Evolutionary conservation across 2,329 filamentous ascomycete genomes (phyloP), one percentile per base, ranked within the genome.

Genomic region (Paracoccidioides brasiliensis): DNA sequence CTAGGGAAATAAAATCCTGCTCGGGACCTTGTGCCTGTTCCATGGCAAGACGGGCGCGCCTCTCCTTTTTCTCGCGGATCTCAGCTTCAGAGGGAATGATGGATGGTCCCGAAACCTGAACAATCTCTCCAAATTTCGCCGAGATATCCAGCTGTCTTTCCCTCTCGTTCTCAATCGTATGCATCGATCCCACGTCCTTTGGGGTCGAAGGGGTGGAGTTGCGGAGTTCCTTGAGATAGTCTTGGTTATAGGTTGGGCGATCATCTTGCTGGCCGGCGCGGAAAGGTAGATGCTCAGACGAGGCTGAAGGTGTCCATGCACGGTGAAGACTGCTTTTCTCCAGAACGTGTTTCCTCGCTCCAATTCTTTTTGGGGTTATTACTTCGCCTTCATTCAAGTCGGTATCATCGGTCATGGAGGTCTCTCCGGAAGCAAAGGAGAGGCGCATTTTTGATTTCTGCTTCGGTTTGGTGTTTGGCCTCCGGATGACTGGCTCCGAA

Each of bases 51-150:
- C 91, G 83, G n/a, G 86, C 85, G 14, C 91, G 81, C 1, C 93
- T 82, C 58, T 89, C 87, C 70, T 96, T 97, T 74, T 90, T 94
- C 71, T 95, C 90, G 33, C 80, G 80, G 52, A 97, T 95, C 66
- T 96, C 88, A 2, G 86, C 81, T 58, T 90, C 86, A 1, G 85
- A 90, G 3, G 91, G 83, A 60, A 96, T 90, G 5, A 75, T 64
- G 37, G 72, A 69, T 53, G 62, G 68, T 5, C 58, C 66, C 5
- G 66, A 57, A 38, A 62, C 62, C 35, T 63, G 64, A 67, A 60
- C 67, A 2, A 73, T 54, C 48, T 75, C 71, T 15, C 74, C 75
- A 59, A 78, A 77, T 57, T 77, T 78, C 42, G 69, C 60, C 55
- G 78, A 69, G 8, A 80, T 71, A 56, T 73, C 73, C 10, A 77